Evolutionary conservation across 2,329 filamentous ascomycete species (phyloP), one percentile per base, ranked within the genome.

Genomic region (Orbilia blumenaviensis): DNA sequence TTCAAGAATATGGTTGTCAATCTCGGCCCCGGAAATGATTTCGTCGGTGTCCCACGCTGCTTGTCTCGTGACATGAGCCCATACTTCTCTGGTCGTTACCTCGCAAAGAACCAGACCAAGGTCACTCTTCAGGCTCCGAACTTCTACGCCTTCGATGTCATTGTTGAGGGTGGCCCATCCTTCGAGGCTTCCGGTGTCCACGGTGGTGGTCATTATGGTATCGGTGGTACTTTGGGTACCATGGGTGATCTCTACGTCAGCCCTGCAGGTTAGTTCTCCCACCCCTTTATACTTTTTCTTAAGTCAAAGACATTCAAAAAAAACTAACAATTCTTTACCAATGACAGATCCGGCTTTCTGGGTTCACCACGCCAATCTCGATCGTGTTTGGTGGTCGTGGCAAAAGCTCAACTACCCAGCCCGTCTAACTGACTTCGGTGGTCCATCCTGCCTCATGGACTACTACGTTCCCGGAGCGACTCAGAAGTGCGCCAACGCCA

Each of bases 1-100:
- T 84, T 84, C 77, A 78, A 77, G 7, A 82, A 83, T 69, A 63
- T 81, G 52, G 81, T 80, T 0, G 79, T 83, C 21, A 80, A 81
- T 32, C 77, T 83, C 25, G 81, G 83, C 36, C 82, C 81, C 2
- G 79, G 80, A n/a, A 23, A 29, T 3, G 18, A 32, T 16, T 64
- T 56, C 36, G 14, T 1, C 3, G 44, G 58, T 14, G 18, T 3
- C 18, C 21, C 56, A 1, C 63, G 64, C 23, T 76, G 72, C 27
- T 52, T 76, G 48, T 34, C 46, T 14, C 64, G 72, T 27, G 72
- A 76, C 44, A 44, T 69, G 16, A 60, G 48, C 41, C 67, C 69
- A 6, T 66, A 61, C 23, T 74, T 79, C 34, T 66, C 78, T 2
- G 50, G 56, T n/a, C 58, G 64, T 46, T 76, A 69, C 41, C 72